Base-by-base conservation (phyloP, 225 moss, liverwort and hornwort genomes). In the Climacium dendroides region DNA sequence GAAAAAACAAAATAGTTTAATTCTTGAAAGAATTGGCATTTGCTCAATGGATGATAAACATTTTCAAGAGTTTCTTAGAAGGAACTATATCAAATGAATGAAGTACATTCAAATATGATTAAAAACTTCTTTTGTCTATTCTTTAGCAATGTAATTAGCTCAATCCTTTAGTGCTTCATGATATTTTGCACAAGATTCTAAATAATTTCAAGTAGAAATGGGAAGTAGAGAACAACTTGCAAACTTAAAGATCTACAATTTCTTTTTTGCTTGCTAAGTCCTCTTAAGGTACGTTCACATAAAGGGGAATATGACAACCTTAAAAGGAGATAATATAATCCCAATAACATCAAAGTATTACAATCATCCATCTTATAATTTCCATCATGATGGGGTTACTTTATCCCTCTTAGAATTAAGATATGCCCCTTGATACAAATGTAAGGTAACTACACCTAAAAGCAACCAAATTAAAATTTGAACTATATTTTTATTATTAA, bases 41-140 rank as follows among this genome's bases (percentile, higher is more conserved):
- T 48, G 2, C 0, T 5, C 0, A 1, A 10, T 34, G 5, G 20
- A 32, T 32, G 32, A 74, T 50, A 13, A 50, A 34, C 1, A 0
- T 13, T 75, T 50, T 75, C 19, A 48, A 48, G 19, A 32, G 0
- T 7, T 18, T 48, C 1, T 34, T 52, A 7, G 3, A 13, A 52
- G 10, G 16, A 4, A 1, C 6, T 28, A 73, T 47, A 29, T 41
- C 4, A 30, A 72, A 45, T 72, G 15, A 71, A 43, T 71, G 71
- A 43, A 43, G 15, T 43, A 26, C 25, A 70, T 70, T 71, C 9
- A 71, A 41, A 41, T 41, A 43, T 15, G 15, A 71, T 43, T 3
- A 1, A 26, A 72, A 72, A 17, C 1, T 28, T 41, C 2, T 72
- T 17, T 29, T 28, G 6, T 0, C 1, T 17, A 2, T 17, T 28